Evolutionary conservation across 2,329 filamentous ascomycete species (phyloP).

Genomic region (Pyrenophora teres): DNA sequence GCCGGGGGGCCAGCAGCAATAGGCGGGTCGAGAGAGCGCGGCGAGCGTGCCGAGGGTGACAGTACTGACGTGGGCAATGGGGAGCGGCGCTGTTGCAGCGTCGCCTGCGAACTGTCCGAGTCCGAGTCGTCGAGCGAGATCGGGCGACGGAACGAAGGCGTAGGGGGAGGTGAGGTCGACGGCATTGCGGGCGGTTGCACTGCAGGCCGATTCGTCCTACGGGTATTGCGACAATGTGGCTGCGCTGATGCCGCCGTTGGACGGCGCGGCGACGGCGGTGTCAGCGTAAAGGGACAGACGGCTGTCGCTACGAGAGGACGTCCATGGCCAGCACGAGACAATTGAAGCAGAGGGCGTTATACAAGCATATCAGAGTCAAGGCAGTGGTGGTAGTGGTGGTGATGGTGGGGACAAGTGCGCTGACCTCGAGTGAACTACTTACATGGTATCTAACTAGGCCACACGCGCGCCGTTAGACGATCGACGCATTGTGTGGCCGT

Average conservation of each 20-base stretch:
- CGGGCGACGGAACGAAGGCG: conserved; percentile 36
- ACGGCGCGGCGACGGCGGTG: neutral
- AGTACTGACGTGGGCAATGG: conserved; percentile 40
- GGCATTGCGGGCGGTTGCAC: conserved; percentile 30
- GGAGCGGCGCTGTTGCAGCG: conserved; percentile 44
- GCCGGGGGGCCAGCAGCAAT: conserved; percentile 23
- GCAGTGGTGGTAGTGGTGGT: neutral
- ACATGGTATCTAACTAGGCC: too few species aligned
- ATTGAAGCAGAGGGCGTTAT: conserved; percentile 2
- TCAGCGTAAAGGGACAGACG: neutral
- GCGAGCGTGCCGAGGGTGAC: conserved; percentile 25
- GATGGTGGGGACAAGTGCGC: neutral
- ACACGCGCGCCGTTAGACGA: conserved; percentile 1
- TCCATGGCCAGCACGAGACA: conserved; percentile 34
- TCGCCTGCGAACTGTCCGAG: conserved; percentile 49
- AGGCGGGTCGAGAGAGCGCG: conserved; percentile 17
- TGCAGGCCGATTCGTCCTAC: conserved; percentile 1
- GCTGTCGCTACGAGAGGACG: conserved; percentile 1
- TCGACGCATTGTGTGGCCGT: conserved; percentile 9
- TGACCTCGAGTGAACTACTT: too few species aligned
- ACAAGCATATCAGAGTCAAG: neutral
- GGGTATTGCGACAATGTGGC: conserved; percentile 11
- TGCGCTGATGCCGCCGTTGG: neutral
- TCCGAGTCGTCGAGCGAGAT: conserved; percentile 40
- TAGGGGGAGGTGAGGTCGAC: conserved; percentile 40